These are phyloP conservation scores for Thermothielavioides terrestris DNA, from an alignment of 495 filamentous ascomycete genomes.

Conservation along the genomic window DNA sequence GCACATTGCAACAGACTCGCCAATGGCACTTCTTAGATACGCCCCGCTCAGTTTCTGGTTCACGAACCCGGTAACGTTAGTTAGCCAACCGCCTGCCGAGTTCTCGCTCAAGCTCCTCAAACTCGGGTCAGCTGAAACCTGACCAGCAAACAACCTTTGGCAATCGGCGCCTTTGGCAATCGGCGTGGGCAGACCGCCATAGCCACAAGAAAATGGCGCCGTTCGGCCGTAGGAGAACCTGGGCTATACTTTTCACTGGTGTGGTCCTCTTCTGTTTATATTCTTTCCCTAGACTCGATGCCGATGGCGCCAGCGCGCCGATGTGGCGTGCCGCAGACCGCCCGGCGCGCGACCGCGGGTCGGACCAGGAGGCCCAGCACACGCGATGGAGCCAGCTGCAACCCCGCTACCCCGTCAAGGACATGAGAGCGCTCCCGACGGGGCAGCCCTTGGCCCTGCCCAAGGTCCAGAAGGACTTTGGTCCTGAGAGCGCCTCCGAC, in stretches of 20 bases:
- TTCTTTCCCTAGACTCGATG: background rate
- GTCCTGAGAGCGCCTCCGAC: conserved; percentile 22
- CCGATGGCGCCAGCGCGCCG: background rate
- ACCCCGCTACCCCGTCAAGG: conserved; percentile 53
- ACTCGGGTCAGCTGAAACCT: too few relatives aligned
- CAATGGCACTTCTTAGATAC: too few relatives aligned
- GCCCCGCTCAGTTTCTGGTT: too few relatives aligned
- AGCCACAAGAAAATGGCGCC: background rate
- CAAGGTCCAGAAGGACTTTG: conserved; percentile 53
- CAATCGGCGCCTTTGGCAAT: too few relatives aligned
- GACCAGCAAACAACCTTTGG: too few relatives aligned
- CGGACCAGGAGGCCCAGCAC: background rate
- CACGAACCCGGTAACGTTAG: too few relatives aligned
- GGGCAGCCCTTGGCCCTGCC: conserved; percentile 56
- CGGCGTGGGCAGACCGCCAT: background rate
- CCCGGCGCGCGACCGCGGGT: background rate
- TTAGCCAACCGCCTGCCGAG: too few relatives aligned
- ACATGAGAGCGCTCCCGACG: conserved; percentile 62
- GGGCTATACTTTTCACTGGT: background rate
- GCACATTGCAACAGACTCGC: too few relatives aligned
- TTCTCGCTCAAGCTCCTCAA: too few relatives aligned
- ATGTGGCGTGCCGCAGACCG: background rate
- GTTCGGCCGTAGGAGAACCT: background rate
- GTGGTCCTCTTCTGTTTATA: background rate
- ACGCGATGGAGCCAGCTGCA: conserved; percentile 10